phyloP scores from a whole-genome alignment of 768 basidiomycete genomes.

The Flagelloscypha sp. region DNA sequence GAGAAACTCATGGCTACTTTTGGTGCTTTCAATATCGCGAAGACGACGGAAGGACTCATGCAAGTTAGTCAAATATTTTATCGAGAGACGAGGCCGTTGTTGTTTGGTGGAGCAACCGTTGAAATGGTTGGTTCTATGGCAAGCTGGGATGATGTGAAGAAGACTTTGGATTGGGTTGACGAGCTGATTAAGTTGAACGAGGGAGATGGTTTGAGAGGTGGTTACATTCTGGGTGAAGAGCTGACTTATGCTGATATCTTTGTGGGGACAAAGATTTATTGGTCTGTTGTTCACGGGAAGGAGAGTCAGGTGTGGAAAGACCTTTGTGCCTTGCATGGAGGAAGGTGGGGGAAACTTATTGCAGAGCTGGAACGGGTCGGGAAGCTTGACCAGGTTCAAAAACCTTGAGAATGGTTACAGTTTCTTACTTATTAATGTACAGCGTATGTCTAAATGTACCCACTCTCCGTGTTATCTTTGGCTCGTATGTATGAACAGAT shows the following conservation, averaged over 20 bases:
- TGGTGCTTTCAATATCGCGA: constrained; percentile 11
- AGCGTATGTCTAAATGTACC: too few species aligned
- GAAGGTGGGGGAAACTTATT: constrained; percentile 28
- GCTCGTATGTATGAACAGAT: too few species aligned
- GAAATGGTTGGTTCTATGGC: constrained; percentile 19
- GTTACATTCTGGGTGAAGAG: constrained; percentile 25
- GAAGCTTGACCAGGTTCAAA: too few species aligned
- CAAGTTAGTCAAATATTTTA: constrained; percentile 30
- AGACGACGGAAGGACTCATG: constrained; percentile 17
- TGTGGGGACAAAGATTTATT: constrained; percentile 19
- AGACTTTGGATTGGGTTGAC: constrained; percentile 19
- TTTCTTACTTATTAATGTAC: too few species aligned
- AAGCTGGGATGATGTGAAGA: too few species aligned
- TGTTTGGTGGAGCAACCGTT: too few species aligned
- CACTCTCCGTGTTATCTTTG: too few species aligned
- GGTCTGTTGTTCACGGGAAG: constrained; percentile 21
- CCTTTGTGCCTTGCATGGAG: constrained; percentile 27
- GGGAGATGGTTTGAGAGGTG: constrained; percentile 17
- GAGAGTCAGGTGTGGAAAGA: constrained; percentile 29
- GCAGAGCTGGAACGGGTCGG: too few species aligned
- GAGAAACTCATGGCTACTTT: too few species aligned
- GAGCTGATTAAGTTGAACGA: constrained; percentile 22
- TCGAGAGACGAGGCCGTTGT: too few species aligned
- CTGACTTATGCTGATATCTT: constrained; percentile 29
- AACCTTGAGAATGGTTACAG: too few species aligned